phyloP scores from a whole-genome alignment of 129 eudicot species.

The Daucus carota region DH1_v3.0 NC_030386.2:39142001-39142500 shows the following conservation, averaged over 20 bases:
- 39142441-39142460: not conserved
- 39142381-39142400: constrained; percentile 28
- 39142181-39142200: not conserved
- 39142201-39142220: not conserved
- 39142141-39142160: not conserved
- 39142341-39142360: constrained; percentile 99
- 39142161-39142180: not conserved
- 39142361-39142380: constrained; percentile 98
- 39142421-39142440: not conserved
- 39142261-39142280: not conserved
- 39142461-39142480: not conserved
- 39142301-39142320: constrained; percentile 85
- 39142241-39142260: not conserved
- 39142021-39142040: no score
- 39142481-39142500: not conserved
- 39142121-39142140: no score
- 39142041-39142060: no score
- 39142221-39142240: not conserved
- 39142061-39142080: no score
- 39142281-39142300: not conserved
- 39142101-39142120: no score
- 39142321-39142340: constrained; percentile 90
- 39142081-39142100: no score
- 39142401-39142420: not conserved
- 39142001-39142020: no score